Conservation (phyloP, 2,329 filamentous ascomycete species). For the Fusarium tricinctum region DNA sequence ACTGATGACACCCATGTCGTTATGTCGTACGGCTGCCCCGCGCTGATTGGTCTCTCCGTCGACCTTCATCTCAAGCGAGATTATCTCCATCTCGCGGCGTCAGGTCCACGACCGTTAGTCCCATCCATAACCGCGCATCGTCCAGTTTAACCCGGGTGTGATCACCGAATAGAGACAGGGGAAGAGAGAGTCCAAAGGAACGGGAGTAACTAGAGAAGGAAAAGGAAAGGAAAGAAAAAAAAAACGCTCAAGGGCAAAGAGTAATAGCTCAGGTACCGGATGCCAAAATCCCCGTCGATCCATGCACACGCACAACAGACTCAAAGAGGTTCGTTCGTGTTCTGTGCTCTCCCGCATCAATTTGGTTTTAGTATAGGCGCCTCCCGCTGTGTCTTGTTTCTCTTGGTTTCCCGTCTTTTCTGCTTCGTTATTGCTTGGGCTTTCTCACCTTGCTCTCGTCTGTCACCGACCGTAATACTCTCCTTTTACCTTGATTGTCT, state of each 20-base stretch:
- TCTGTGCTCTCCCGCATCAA: constrained; percentile 29
- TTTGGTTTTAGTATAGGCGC: constrained; percentile 47
- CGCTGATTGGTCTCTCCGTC: constrained; percentile 43
- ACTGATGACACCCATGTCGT: constrained; percentile 36
- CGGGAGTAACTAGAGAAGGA: neutral
- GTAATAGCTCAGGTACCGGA: constrained; percentile 1
- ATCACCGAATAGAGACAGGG: constrained; percentile 27
- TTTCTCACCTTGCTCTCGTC: constrained; percentile 16
- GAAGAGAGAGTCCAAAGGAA: constrained; percentile 4
- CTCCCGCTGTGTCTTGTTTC: constrained; percentile 35
- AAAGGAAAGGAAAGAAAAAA: constrained; percentile 1
- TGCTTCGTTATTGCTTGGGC: constrained; percentile 34
- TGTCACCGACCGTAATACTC: constrained; percentile 37
- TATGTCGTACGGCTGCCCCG: constrained; percentile 42
- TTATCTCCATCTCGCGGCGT: constrained; percentile 50
- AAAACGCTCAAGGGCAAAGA: constrained; percentile 15
- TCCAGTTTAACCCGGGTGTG: constrained; percentile 35
- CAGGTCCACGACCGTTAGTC: constrained; percentile 34
- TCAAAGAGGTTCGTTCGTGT: constrained; percentile 13
- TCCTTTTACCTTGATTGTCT: constrained; percentile 24
- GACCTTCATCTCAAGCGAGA: constrained; percentile 48
- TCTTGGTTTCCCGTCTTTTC: constrained; percentile 24
- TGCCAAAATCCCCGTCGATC: constrained; percentile 11
- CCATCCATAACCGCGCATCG: constrained; percentile 40
- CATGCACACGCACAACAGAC: constrained; percentile 20